Evolutionary conservation across 2,329 filamentous ascomycete genomes (phyloP).

Genomic region (Ophiognomonia clavigignenti-juglandacearum): DNA sequence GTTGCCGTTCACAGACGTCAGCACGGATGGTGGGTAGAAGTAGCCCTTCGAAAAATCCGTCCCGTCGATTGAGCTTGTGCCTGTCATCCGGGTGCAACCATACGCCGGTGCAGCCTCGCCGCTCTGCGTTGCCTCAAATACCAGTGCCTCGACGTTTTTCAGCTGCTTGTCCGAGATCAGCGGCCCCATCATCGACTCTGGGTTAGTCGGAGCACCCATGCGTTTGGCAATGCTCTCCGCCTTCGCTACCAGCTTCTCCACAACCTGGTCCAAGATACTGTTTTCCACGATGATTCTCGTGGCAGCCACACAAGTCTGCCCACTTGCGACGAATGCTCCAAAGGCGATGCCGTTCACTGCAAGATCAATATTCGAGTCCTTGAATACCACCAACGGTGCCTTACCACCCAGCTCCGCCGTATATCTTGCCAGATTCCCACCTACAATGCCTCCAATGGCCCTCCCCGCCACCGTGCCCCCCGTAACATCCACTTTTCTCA

Average conservation of each 20-base stretch:
- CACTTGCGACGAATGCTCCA: conserved; percentile 50
- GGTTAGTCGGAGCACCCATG: conserved; percentile 54
- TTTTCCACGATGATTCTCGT: conserved; percentile 73
- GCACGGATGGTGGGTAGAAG: conserved; percentile 77
- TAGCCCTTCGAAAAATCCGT: conserved; percentile 55
- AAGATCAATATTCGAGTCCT: conserved; percentile 58
- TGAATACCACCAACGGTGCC: conserved; percentile 64
- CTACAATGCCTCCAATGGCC: conserved; percentile 61
- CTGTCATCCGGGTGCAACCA: conserved; percentile 45
- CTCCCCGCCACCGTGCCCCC: conserved; percentile 68
- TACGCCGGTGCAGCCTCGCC: conserved; percentile 30
- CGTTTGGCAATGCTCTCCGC: conserved; percentile 48
- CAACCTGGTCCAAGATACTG: conserved; percentile 58
- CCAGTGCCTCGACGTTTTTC: conserved; percentile 61
- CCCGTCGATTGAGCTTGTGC: conserved; percentile 43
- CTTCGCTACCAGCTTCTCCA: conserved; percentile 59
- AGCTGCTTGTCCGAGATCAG: conserved; percentile 60
- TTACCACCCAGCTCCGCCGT: conserved; percentile 71
- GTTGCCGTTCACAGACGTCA: conserved; percentile 47
- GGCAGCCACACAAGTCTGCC: conserved; percentile 61
- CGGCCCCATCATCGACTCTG: conserved; percentile 58
- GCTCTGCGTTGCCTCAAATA: conserved; percentile 55
- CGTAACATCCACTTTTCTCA: conserved; percentile 69
- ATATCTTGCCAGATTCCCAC: conserved; percentile 63
- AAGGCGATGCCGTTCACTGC: conserved; percentile 66